Conservation (phyloP, 495 filamentous ascomycete species). For the Cercophora sp. region DNA sequence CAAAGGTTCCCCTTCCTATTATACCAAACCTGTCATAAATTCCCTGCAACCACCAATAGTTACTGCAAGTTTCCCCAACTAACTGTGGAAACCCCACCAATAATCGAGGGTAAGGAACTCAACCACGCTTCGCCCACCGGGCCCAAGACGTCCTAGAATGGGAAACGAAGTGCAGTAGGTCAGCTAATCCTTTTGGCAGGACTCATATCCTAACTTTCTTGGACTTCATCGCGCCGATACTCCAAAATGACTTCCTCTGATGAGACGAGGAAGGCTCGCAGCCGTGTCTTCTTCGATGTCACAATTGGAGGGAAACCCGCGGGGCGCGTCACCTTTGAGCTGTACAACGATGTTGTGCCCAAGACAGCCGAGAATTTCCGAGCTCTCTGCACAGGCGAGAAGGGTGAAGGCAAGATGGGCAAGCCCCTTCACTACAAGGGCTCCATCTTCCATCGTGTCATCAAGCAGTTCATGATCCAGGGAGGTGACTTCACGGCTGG, state of each 20-base stretch:
- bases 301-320: slow-evolving; percentile 65
- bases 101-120: too few species aligned
- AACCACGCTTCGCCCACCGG: too few species aligned
- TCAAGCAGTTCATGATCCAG: slow-evolving; percentile 99
- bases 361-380: slow-evolving; percentile 97
- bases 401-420: slow-evolving; percentile 76
- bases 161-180: too few species aligned
- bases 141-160: too few species aligned
- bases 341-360: slow-evolving; percentile 87
- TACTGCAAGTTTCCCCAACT: too few species aligned
- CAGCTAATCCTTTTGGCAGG: too few species aligned
- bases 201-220: too few species aligned
- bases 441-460: slow-evolving; percentile 90
- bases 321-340: slow-evolving; percentile 76
- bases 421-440: slow-evolving; percentile 90
- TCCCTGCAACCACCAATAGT: too few species aligned
- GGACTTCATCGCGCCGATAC: too few species aligned
- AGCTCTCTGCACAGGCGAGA: slow-evolving; percentile 87
- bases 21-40: not conserved
- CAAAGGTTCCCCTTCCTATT: not conserved
- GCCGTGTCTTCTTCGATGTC: slow-evolving; percentile 86
- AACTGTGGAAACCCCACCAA: too few species aligned
- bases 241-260: too few species aligned
- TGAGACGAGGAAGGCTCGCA: slow-evolving; percentile 47
- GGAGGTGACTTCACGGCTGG: slow-evolving; percentile 95